Conservation (phyloP, 176 grass and related monocot genomes). For the Rhipidocladum racemiflorum region DNA sequence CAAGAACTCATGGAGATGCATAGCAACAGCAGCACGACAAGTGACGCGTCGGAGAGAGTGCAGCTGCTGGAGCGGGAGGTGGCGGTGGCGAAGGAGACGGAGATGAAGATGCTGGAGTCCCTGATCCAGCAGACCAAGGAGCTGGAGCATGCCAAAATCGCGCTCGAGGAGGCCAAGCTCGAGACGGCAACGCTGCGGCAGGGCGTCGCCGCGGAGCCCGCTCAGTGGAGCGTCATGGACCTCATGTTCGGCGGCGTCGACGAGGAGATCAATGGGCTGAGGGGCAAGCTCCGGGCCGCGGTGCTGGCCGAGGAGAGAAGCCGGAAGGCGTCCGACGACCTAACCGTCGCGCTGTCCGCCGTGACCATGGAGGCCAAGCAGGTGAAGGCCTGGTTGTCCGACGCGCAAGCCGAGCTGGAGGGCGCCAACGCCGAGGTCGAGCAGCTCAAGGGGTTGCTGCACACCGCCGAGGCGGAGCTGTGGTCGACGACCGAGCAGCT, state of each 20-base stretch:
- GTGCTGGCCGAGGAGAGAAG: constrained; percentile 56
- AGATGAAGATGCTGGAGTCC: constrained; percentile 81
- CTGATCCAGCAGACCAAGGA: constrained; percentile 60
- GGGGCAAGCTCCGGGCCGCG: constrained; percentile 19
- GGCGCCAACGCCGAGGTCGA: constrained; percentile 39
- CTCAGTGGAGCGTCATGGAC: constrained; percentile 52
- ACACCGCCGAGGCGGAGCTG: constrained; percentile 45
- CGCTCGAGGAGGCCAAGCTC: constrained; percentile 78
- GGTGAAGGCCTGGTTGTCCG: constrained; percentile 46
- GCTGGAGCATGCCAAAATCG: constrained; percentile 82
- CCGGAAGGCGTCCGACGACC: constrained; percentile 58
- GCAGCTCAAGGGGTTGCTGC: constrained; percentile 14
- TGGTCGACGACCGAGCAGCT: constrained; percentile 36
- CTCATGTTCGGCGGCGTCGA: constrained; percentile 59
- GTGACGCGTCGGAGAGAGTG: constrained; percentile 17
- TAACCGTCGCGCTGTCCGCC: constrained; percentile 57
- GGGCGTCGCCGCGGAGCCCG: too few relatives aligned
- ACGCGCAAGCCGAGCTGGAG: constrained; percentile 55
- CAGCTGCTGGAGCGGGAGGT: constrained; percentile 53
- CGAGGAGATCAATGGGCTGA: constrained; percentile 56
- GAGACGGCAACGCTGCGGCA: constrained; percentile 37
- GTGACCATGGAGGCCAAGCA: constrained; percentile 72
- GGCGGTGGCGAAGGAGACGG: constrained; percentile 57
- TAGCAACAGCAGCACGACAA: background rate
- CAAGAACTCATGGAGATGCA: constrained; percentile 33